These are phyloP conservation scores for Rubia peregrina DNA, from an alignment of 305 asterid species.

Conservation along the genomic window DNA sequence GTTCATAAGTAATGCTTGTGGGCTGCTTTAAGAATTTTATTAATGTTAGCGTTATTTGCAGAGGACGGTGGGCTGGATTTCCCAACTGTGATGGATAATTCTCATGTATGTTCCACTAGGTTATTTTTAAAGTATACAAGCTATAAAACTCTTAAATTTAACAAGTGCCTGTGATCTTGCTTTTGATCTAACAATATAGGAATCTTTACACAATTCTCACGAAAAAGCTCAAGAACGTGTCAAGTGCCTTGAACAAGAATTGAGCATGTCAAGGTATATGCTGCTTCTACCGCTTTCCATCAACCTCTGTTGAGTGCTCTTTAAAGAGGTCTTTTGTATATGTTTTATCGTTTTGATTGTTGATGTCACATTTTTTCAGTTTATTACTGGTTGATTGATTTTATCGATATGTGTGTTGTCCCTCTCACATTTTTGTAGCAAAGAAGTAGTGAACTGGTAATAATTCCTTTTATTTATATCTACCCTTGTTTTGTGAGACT, in stretches of 20 bases:
- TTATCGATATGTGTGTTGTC: not conserved
- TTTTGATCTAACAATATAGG: conserved; percentile 31
- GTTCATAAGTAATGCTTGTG: not conserved
- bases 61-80: conserved; percentile 47
- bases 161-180: not conserved
- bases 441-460: not conserved
- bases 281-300: not conserved
- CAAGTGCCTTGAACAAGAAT: conserved; percentile 68
- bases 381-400: not conserved
- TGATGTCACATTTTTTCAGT: not conserved
- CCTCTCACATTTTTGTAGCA: not conserved
- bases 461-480: not conserved
- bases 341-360: not conserved
- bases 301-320: not conserved
- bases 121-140: not conserved
- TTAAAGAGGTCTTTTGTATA: not conserved
- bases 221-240: conserved; percentile 49
- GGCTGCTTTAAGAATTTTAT: not conserved
- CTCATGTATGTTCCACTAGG: conserved; percentile 39
- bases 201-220: conserved; percentile 38
- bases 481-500: not conserved
- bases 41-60: conserved; percentile 25
- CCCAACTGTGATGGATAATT: conserved; percentile 32
- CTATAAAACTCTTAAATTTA: not conserved
- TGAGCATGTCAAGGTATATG: conserved; percentile 48